A percentile compares a stretch with the other conserved stretches of the same genome.
phyloP scores from a whole-genome alignment of 306 rosid species.

The Arachis hypogaea region DNA sequence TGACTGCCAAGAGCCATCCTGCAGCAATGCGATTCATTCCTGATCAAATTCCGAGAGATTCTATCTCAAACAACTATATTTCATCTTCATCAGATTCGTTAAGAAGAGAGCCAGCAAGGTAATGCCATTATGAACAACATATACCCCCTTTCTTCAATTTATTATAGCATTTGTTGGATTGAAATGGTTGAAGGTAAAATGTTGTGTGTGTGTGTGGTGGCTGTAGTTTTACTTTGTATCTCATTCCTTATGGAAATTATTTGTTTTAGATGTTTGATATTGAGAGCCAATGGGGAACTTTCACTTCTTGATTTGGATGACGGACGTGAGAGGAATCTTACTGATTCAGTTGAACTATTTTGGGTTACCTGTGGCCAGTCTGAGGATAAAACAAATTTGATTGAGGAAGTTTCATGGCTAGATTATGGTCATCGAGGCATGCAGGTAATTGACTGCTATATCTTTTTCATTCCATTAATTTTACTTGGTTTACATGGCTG shows the following conservation, averaged over 20 bases:
- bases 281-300: conserved; percentile 94
- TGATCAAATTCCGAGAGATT: conserved; percentile 75
- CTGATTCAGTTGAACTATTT: conserved; percentile 92
- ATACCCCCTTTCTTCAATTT: conserved; percentile 30
- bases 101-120: conserved; percentile 91
- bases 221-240: conserved; percentile 2
- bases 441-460: conserved; percentile 75
- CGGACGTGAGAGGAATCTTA: conserved; percentile 91
- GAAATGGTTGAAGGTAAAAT: conserved; percentile 10
- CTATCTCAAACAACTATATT: conserved; percentile 55
- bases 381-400: conserved; percentile 88
- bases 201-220: background rate
- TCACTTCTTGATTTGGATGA: conserved; percentile 98
- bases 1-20: conserved; percentile 99
- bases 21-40: conserved; percentile 96
- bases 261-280: conserved; percentile 81
- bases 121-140: conserved; percentile 23
- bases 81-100: conserved; percentile 61
- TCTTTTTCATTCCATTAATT: conserved; percentile 38
- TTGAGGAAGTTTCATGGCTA: conserved; percentile 98
- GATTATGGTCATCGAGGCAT: conserved; percentile 98
- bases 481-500: conserved; percentile 31
- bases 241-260: conserved; percentile 45
- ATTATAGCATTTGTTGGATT: conserved; percentile 30
- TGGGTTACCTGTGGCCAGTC: conserved; percentile 99